Base-by-base conservation (phyloP, 2,329 filamentous ascomycete genomes). In the Colletotrichum zoysiae region DNA sequence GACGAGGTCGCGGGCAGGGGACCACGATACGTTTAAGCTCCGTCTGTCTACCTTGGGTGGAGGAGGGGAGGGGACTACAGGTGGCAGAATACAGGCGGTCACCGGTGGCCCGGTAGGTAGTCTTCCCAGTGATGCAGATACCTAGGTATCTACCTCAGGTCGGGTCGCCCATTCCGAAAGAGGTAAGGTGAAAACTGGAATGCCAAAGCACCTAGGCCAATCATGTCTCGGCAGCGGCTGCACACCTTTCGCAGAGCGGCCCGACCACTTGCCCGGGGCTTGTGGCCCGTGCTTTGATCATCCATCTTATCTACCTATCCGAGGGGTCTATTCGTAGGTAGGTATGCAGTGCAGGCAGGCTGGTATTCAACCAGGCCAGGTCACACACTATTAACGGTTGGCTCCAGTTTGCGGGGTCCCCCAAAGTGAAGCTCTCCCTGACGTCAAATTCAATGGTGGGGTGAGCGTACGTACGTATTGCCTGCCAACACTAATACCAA, bases 361-460 rank as follows among this genome's bases (percentile, higher is more conserved):
- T n/a, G 26, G 26, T 30, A 30, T 30, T 30, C 26, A 30, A 30
- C 26, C 26, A 30, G 26, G 30, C 30, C 30, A 30, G 30, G 30
- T 30, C 30, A 30, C 26, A 30, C 30, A 30, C 35, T 2, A 16
- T 26, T 26, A 51, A 8, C n/a, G 9, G 2, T 26, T 62, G 46
- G 59, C 59, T 62, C 59, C 59, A 62, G 46, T 62, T 63, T 69
- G 69, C 69, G 69, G 69, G 69, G 69, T 69, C 55, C 53, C 55
- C 33, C 68, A 59, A 30, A 30, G 58, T 67, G 65, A 67, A 53
- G 59, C 69, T 68, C 59, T 71, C 69, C 69, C 65, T 71, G 69
- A 71, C 69, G 65, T 71, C 69, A 71, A 71, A 65, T 69, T 42
- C 30, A 26, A 69, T 71, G 65, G 69, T 69, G 69, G 69, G 69